Percentiles rank a stretch among this genome's conserved stretches.
phyloP scores from a whole-genome alignment of 2,329 filamentous ascomycete species.

The Penicillium carneum region DNA sequence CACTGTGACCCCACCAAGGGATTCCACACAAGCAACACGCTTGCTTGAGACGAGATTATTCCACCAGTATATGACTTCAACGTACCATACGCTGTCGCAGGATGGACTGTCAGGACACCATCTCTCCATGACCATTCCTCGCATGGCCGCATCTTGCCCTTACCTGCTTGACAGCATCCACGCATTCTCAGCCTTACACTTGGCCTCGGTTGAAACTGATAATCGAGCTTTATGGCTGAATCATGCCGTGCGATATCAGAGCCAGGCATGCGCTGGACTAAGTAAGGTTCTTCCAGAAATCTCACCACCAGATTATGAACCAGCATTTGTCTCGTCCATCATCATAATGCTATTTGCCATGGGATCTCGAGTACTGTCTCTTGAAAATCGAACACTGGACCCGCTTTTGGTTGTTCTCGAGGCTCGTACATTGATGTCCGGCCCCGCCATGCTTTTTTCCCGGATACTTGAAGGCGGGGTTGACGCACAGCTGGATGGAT shows the following conservation, averaged over 20 bases:
- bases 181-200: slow-evolving; percentile 55
- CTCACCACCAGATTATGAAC: slow-evolving; percentile 52
- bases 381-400: slow-evolving; percentile 35
- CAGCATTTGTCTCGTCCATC: slow-evolving; percentile 51
- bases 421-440: slow-evolving; percentile 41
- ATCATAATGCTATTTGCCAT: slow-evolving; percentile 51
- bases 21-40: slow-evolving; percentile 32
- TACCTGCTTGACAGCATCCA: slow-evolving; percentile 56
- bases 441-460: slow-evolving; percentile 41
- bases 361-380: slow-evolving; percentile 41
- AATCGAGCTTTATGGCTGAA: slow-evolving; percentile 44
- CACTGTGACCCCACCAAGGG: slow-evolving; percentile 18
- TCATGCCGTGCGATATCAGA: slow-evolving; percentile 48
- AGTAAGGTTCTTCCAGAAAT: slow-evolving; percentile 48
- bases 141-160: slow-evolving; percentile 51
- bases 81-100: slow-evolving; percentile 44
- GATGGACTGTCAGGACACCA: slow-evolving; percentile 43
- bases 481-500: slow-evolving; percentile 37
- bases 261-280: slow-evolving; percentile 45
- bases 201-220: slow-evolving; percentile 49
- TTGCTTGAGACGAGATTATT: slow-evolving; percentile 49
- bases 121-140: slow-evolving; percentile 46
- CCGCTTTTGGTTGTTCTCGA: slow-evolving; percentile 41
- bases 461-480: slow-evolving; percentile 35
- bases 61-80: slow-evolving; percentile 50